Base-by-base conservation (phyloP, 2,329 filamentous ascomycete species). In the Cladophialophora immunda region DNA sequence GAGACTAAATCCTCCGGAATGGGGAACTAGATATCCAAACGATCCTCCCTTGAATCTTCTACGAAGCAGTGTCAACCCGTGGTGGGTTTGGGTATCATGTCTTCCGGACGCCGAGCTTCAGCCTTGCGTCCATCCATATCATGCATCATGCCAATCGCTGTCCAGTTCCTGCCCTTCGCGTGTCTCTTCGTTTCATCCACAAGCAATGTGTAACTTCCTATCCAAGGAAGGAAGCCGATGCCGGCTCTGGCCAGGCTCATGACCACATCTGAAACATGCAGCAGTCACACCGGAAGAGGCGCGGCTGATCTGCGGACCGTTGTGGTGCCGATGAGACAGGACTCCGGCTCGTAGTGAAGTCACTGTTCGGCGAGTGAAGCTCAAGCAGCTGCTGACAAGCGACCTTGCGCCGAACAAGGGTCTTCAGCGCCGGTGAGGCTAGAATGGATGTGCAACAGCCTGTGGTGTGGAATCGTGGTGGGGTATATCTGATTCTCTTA, bases 181-280 rank as follows among this genome's bases (percentile, higher is more conserved):
- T 25, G 19, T 4, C 8, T 6, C 17, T 8, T 1, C 19, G 1
- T 5, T 11, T 50, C 5, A 22, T 19, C 19, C 4, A 19, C 19
- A 27, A 11, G 19, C 2, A 11, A 50, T 3, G 45, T 41, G 45
- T 27, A 13, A n/a, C 3, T 19, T 50, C 45, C 45, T 15, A 9
- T 15, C 6, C 45, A 5, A 19, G 25, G 19, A 22, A 50, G 45
- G 19, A 25, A 1, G 45, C 27, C 11, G 13, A 7, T 17, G 17
- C 19, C 13, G 52, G 27, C 22, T 30, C 52, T 55, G 27, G 32
- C 11, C 4, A 32, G 13, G 15, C 52, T 55, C 30, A n/a, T 32
- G 52, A 34, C 52, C 52, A 32, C 7, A n/a, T 30, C 15, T 55
- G 52, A n/a, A 55, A 55, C 52, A 55, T 32, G 25, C 8, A 34